Conservation (phyloP, 1,139 yeast genomes). For the Candida sp. region DNA sequence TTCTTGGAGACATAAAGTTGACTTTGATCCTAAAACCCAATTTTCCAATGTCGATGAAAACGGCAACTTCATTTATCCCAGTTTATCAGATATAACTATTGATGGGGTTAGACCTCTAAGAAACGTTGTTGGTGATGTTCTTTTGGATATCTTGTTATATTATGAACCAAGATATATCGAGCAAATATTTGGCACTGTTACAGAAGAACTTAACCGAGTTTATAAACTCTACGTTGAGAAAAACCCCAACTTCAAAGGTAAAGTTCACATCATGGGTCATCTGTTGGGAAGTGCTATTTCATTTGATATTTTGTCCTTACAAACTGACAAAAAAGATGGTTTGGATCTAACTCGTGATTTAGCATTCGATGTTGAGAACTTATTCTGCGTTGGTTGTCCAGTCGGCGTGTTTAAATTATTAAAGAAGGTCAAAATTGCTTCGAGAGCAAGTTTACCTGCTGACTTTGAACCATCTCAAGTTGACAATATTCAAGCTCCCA, state of each 20-base stretch:
- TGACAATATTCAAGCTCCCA: conserved; percentile 31
- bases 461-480: conserved; percentile 16
- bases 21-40: conserved; percentile 50
- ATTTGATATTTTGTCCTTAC: conserved; percentile 69
- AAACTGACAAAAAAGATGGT: conserved; percentile 33
- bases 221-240: conserved; percentile 55
- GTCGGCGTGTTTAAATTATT: conserved; percentile 80
- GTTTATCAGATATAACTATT: conserved; percentile 71
- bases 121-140: conserved; percentile 78
- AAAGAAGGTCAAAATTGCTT: conserved; percentile 51
- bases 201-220: conserved; percentile 65
- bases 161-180: conserved; percentile 73
- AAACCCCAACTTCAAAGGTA: conserved; percentile 77
- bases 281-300: conserved; percentile 87
- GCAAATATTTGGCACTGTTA: conserved; percentile 64
- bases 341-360: conserved; percentile 34
- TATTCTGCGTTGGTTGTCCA: conserved; percentile 87
- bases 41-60: conserved; percentile 23
- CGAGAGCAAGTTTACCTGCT: conserved; percentile 24
- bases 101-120: conserved; percentile 78
- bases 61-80: conserved; percentile 49
- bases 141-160: conserved; percentile 79
- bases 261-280: conserved; percentile 83
- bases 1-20: conserved; percentile 72
- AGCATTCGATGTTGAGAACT: conserved; percentile 68